Base-by-base conservation (phyloP, 2,329 filamentous ascomycete genomes). In the Pestalotiopsis sp. region DNA sequence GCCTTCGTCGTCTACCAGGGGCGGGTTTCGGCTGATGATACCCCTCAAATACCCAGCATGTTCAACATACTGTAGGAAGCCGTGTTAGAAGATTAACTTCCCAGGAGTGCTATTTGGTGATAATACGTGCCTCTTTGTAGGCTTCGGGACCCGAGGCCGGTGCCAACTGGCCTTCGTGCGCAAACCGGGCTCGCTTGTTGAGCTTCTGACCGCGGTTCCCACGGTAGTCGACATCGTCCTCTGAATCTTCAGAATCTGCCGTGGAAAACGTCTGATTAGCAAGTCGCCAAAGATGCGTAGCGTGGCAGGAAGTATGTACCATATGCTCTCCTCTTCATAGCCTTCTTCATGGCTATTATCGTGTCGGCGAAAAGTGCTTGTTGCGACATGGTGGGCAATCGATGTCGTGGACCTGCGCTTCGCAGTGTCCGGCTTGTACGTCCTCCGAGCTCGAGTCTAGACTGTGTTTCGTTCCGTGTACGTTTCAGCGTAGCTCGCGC, bases 161-260 rank as follows among this genome's bases (percentile, higher is more conserved):
- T 58, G 91, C 89, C 71, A 94, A 84, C 75, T 91, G 90, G 69
- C 92, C 92, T 75, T 90, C 86, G 74, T 89, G 90, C 60, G 92
- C 87, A 77, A 93, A 93, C 73, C 89, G 87, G 59, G 93, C 90
- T 74, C 89, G 87, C 79, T 90, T 92, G 83, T 94, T 93, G 60
- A 95, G 84, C 78, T 95, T 95, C 80, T 93, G 89, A 70, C 92
- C 92, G 76, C 92, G 90, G 79, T 94, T 94, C 68, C 90, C 91
- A 74, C 87, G 88, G 74, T 87, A 85, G 70, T 90, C 86, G 74
- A 94, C 90, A 67, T 89, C 87, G 70, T 90, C 90, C 79, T 95
- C 93, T 69, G 92, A 93, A 78, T 95, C 93, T 49, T 64, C 61
- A 74, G 91, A 93, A 71, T 93, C 93, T 94, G 80, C 52, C 68